phyloP scores from a whole-genome alignment of 2,329 filamentous ascomycete genomes.

The Apiospora hydei region DNA sequence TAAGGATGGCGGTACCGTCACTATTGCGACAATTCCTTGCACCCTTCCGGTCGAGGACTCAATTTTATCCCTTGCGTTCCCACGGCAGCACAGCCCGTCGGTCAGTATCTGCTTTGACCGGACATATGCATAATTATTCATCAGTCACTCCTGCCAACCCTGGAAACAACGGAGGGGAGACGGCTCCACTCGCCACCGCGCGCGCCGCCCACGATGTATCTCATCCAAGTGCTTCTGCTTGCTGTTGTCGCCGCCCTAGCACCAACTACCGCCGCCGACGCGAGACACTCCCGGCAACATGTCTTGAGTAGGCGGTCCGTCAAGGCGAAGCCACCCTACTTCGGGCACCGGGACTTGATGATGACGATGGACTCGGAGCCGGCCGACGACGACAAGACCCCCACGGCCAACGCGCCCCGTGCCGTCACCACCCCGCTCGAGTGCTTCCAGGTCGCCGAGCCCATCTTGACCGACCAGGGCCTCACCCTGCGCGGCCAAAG shows the following conservation, averaged over 20 bases:
- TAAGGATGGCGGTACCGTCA: background rate
- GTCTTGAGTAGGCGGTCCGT: background rate
- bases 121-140: background rate
- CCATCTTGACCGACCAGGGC: slow-evolving; percentile 62
- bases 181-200: background rate
- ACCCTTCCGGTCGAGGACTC: background rate
- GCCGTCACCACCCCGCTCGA: slow-evolving; percentile 49
- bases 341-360: background rate
- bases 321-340: background rate
- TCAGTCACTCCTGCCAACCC: background rate
- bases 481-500: slow-evolving; percentile 46
- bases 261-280: background rate
- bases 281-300: background rate
- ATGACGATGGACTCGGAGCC: background rate
- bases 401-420: slow-evolving; percentile 9
- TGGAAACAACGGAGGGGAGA: background rate
- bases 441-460: slow-evolving; percentile 74
- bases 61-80: background rate
- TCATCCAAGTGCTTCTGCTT: background rate
- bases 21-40: background rate
- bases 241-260: background rate
- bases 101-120: background rate
- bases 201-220: background rate
- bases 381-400: background rate
- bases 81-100: background rate